These are phyloP conservation scores for Stemphylium lycopersici DNA, from an alignment of 2,329 filamentous ascomycete genomes.

Conservation along the genomic window DNA sequence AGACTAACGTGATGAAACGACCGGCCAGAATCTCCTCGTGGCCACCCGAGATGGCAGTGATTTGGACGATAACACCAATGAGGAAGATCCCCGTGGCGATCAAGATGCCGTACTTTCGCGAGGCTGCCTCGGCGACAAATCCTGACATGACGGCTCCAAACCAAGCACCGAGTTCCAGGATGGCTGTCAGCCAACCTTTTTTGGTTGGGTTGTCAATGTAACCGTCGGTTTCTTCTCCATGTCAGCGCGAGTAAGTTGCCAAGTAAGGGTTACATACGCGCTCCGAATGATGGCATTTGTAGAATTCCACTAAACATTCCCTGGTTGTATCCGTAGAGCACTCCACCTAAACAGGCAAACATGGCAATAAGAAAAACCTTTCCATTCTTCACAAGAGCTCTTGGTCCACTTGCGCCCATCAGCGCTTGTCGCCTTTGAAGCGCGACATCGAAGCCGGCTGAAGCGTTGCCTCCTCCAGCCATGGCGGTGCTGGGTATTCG, in stretches of 20 bases:
- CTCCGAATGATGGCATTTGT: constrained; percentile 56
- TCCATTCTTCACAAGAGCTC: constrained; percentile 58
- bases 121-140: constrained; percentile 72
- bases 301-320: constrained; percentile 76
- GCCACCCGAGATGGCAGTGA: constrained; percentile 63
- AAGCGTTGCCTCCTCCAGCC: constrained; percentile 29
- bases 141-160: constrained; percentile 73
- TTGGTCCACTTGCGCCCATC: constrained; percentile 49
- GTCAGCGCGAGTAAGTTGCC: background rate
- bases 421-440: constrained; percentile 30
- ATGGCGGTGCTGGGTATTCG: constrained; percentile 17
- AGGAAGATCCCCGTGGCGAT: constrained; percentile 71
- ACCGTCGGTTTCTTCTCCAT: constrained; percentile 49
- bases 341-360: constrained; percentile 60
- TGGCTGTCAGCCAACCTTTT: constrained; percentile 61
- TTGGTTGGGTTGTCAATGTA: constrained; percentile 48
- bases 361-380: constrained; percentile 62
- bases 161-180: constrained; percentile 79
- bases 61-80: constrained; percentile 72
- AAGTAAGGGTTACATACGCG: constrained; percentile 34
- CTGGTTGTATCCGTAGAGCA: constrained; percentile 74
- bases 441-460: constrained; percentile 30
- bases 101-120: constrained; percentile 72
- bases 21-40: constrained; percentile 70
- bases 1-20: constrained; percentile 67